Evolutionary conservation across 2,329 filamentous ascomycete genomes (phyloP), one percentile per base, ranked within the genome.

Genomic region (Aquanectria penicillioides): DNA sequence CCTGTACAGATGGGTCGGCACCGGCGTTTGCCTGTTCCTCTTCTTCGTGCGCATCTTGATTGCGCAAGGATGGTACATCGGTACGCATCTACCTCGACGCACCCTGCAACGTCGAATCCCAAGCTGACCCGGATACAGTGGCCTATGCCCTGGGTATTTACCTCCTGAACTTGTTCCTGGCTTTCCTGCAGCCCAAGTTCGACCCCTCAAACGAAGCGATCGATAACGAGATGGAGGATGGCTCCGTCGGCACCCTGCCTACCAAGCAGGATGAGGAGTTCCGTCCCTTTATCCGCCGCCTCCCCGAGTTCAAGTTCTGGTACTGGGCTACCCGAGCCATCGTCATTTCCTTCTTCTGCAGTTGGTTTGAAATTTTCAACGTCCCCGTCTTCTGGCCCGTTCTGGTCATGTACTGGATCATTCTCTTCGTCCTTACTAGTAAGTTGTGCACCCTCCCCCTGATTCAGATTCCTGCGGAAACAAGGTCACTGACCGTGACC

Each of bases 261-360:
- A 98, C 93, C 57, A 97, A 97, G 81, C 89, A 93, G 70, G 94
- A 98, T 73, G 94, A 99, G 73, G 95, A 99, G 81, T 99, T 99
- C 83, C 89, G 93, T 64, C 95, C 95, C 4, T 99, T 99, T 74
- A 97, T 99, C 75, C 88, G 95, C 73, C 87, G 95, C 60, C 87
- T 99, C 20, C 95, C 95, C 54, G 95, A 99, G 80, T 99, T 99
- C 86, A 99, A 99, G 86, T 99, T 99, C 84, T 99, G 95, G 95
- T 93, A 97, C 81, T 91, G 92, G 71, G 93, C 94, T 51, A 98
- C 94, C 55, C 88, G 93, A 73, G 94, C 94, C 53, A 86, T 98
- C 70, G 74, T 83, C 66, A 92, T 98, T 72, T 88, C 86, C 31
- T 97, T 98, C 76, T 67, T 89, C 63, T 97, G 94, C 86, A 93